These are phyloP conservation scores for Abelmoschus esculentus DNA, from an alignment of 345 rosid species.

Conservation along the genomic window DNA sequence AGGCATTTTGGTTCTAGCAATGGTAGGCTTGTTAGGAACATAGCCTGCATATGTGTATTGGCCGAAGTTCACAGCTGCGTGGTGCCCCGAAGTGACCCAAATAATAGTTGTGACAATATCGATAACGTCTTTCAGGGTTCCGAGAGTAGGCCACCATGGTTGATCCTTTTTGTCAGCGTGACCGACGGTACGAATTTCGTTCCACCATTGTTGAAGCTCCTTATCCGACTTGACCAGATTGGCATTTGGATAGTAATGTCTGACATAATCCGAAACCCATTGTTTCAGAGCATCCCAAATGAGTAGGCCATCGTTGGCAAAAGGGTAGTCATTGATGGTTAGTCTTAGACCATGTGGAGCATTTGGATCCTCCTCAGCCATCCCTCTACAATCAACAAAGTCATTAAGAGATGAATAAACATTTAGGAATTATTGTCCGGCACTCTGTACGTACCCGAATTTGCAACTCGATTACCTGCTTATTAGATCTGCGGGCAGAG, in stretches of 20 bases:
- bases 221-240: conserved; percentile 21
- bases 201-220: conserved; percentile 61
- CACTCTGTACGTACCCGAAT: background rate
- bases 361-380: conserved; percentile 45
- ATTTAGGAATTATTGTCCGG: background rate
- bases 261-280: conserved; percentile 43
- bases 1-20: conserved; percentile 38
- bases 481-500: conserved; percentile 45
- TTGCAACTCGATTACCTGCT: conserved; percentile 23
- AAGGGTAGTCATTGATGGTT: conserved; percentile 50
- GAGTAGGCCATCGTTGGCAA: conserved; percentile 46
- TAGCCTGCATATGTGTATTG: conserved; percentile 42
- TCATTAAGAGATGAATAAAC: background rate
- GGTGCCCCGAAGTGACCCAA: conserved; percentile 46
- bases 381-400: conserved; percentile 26
- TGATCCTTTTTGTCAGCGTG: conserved; percentile 47
- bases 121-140: conserved; percentile 25
- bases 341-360: conserved; percentile 47
- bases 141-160: conserved; percentile 44
- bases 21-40: conserved; percentile 45
- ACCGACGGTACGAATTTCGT: conserved; percentile 38
- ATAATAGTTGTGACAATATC: conserved; percentile 31
- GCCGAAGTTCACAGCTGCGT: conserved; percentile 49
- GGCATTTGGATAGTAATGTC: conserved; percentile 36
- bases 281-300: conserved; percentile 37